phyloP scores from a whole-genome alignment of 2,329 filamentous ascomycete species.

The Fusarium humuli region DNA sequence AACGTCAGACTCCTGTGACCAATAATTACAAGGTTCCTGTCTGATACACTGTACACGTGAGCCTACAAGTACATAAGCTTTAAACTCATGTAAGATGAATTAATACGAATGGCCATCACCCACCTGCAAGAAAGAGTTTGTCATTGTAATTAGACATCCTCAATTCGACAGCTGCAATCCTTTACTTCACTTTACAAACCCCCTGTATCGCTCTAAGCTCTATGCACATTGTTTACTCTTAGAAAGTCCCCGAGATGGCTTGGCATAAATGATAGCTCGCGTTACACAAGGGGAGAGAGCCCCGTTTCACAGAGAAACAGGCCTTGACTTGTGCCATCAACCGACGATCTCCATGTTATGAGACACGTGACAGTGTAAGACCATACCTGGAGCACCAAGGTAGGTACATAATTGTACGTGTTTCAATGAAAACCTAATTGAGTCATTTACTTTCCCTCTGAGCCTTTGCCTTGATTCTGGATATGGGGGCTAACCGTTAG shows the following conservation, averaged over 20 bases:
- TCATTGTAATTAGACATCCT: background rate
- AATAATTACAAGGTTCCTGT: background rate
- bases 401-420: background rate
- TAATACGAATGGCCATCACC: too few species aligned
- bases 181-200: background rate
- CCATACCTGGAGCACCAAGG: background rate
- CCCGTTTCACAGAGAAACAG: background rate
- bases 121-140: too few species aligned
- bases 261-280: conserved; percentile 31
- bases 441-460: conserved; percentile 5
- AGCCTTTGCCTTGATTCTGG: background rate
- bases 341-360: background rate
- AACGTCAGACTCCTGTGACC: background rate
- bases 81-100: too few species aligned
- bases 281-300: conserved; percentile 11
- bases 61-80: background rate
- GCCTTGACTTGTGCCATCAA: background rate
- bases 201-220: background rate
- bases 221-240: background rate
- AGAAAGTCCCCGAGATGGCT: conserved; percentile 32
- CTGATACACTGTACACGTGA: background rate
- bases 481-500: background rate
- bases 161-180: background rate
- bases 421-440: background rate
- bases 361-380: background rate